These are phyloP conservation scores for Amanita fuliginea DNA, from an alignment of 768 basidiomycete species.

Conservation along the genomic window DNA sequence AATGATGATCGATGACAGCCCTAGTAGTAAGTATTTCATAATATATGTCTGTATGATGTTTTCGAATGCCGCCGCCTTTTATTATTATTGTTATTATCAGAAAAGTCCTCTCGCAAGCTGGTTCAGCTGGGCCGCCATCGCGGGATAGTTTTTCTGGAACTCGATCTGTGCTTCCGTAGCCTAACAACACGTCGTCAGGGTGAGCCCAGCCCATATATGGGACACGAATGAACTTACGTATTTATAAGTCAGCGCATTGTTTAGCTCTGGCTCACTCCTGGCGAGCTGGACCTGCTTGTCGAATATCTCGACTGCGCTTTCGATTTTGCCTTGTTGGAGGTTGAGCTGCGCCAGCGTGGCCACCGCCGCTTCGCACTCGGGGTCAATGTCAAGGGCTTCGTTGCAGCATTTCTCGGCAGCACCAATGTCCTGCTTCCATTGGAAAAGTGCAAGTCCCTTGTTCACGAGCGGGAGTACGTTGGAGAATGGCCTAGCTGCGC, in stretches of 20 bases:
- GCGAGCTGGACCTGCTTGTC: slow-evolving; percentile 75
- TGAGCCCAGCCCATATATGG: not conserved
- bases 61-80: no score
- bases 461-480: slow-evolving; percentile 95
- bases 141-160: slow-evolving; percentile 77
- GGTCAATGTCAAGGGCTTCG: slow-evolving; percentile 81
- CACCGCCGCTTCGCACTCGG: slow-evolving; percentile 93
- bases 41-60: not conserved
- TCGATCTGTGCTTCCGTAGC: slow-evolving; percentile 76
- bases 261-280: slow-evolving; percentile 82
- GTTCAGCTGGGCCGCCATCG: slow-evolving; percentile 62
- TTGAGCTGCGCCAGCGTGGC: slow-evolving; percentile 91
- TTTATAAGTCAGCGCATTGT: slow-evolving; percentile 66
- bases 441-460: slow-evolving; percentile 94
- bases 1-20: no score
- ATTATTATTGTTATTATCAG: no score
- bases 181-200: slow-evolving; percentile 34
- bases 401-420: slow-evolving; percentile 78
- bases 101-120: slow-evolving; percentile 25
- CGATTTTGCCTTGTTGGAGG: slow-evolving; percentile 84
- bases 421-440: slow-evolving; percentile 86
- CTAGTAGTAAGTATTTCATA: not conserved
- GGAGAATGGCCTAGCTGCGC: slow-evolving; percentile 25
- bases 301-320: slow-evolving; percentile 81
- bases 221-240: slow-evolving; percentile 38